phyloP scores from a whole-genome alignment of 106 monocot genomes.

The Gastrodia elata region DNA sequence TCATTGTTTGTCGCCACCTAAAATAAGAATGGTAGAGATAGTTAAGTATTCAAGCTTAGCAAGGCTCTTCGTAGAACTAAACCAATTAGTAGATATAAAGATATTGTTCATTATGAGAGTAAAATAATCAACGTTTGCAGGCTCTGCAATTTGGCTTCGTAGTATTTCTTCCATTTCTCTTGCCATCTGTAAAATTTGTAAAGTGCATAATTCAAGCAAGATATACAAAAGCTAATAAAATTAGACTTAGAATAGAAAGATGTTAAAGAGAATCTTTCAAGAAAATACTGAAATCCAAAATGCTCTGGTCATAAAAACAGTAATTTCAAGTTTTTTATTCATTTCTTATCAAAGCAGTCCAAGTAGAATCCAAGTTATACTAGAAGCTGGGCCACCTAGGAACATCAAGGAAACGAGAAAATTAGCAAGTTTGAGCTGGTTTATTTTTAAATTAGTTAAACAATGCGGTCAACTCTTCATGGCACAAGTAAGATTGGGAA shows the following conservation, averaged over 20 bases:
- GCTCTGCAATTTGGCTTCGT: slow-evolving; percentile 38
- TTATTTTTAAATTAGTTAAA: too few relatives aligned
- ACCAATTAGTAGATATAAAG: neutral
- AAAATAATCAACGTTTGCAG: slow-evolving; percentile 55
- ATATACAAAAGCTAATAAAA: neutral
- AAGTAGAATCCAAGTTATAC: too few relatives aligned
- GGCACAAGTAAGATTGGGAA: too few relatives aligned
- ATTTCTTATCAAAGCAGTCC: too few relatives aligned
- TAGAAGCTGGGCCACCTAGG: too few relatives aligned
- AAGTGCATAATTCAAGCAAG: neutral
- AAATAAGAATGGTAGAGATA: slow-evolving; percentile 7
- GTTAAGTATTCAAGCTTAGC: neutral
- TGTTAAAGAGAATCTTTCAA: neutral
- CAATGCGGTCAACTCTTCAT: too few relatives aligned
- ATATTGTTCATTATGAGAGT: neutral
- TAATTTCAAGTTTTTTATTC: too few relatives aligned
- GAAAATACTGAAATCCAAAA: neutral
- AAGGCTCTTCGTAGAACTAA: neutral
- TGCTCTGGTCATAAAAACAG: too few relatives aligned
- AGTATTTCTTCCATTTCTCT: slow-evolving; percentile 71
- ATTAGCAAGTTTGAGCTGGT: too few relatives aligned
- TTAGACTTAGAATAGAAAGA: neutral
- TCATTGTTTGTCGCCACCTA: slow-evolving; percentile 75
- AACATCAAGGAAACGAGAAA: too few relatives aligned
- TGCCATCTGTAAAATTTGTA: slow-evolving; percentile 46